These are phyloP conservation scores for Fragaria iinumae DNA, from an alignment of 306 rosid species.

Conservation along the genomic window DNA sequence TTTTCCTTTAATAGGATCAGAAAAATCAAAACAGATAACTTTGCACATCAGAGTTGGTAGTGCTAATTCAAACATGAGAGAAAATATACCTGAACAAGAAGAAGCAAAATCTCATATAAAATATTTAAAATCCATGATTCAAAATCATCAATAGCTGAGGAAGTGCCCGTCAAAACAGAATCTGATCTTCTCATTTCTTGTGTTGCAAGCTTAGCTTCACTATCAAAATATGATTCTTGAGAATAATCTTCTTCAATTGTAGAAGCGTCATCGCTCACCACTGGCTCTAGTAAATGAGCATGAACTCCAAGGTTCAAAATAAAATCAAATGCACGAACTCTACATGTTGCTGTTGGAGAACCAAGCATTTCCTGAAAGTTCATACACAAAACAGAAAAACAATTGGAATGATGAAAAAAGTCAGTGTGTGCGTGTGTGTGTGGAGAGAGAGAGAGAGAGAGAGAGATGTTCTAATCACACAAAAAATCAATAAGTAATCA, in stretches of 20 bases:
- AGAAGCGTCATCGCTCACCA: conserved; percentile 58
- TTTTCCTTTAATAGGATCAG: background rate
- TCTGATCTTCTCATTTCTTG: conserved; percentile 53
- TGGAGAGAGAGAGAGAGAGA: background rate
- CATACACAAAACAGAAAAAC: conserved; percentile 25
- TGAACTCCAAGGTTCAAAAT: conserved; percentile 98
- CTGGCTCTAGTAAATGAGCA: conserved; percentile 92
- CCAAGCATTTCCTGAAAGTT: conserved; percentile 83
- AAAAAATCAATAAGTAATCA: conserved; percentile 26
- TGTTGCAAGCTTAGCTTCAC: conserved; percentile 58
- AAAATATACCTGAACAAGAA: conserved; percentile 88
- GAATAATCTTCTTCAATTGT: conserved; percentile 86
- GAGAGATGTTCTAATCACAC: background rate
- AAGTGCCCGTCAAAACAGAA: conserved; percentile 41
- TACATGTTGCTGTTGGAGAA: conserved; percentile 73
- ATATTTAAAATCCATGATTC: conserved; percentile 89
- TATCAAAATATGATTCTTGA: conserved; percentile 73
- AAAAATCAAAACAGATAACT: background rate
- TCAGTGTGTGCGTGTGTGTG: background rate
- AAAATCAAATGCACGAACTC: conserved; percentile 95
- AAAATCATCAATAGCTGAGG: conserved; percentile 69
- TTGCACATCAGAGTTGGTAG: background rate
- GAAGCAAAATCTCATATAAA: conserved; percentile 83
- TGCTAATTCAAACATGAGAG: conserved; percentile 10
- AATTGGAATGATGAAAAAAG: conserved; percentile 18